A percentile compares a stretch with the other conserved stretches of the same genome.
Evolutionary conservation across 371 early-diverging fungal species (phyloP).

Genomic region (Rhizomucor pusillus): DNA sequence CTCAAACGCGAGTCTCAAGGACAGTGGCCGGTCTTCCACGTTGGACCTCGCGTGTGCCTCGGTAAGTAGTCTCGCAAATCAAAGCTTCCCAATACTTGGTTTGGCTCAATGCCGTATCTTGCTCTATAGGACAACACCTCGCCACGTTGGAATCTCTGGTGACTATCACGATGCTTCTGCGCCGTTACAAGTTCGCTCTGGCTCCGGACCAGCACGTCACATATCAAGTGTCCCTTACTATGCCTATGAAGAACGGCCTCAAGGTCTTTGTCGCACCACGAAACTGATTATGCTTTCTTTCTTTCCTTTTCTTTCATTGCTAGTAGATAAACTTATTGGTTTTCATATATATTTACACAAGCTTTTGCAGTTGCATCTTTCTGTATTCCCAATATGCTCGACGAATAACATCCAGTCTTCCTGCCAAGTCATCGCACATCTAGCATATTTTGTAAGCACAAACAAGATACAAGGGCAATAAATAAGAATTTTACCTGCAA

Average conservation of each 20-base stretch:
- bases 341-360: neutral
- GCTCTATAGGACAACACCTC: slow-evolving; percentile 42
- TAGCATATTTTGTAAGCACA: no score
- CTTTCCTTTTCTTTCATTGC: no score
- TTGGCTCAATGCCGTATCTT: no score
- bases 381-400: slow-evolving; percentile 76
- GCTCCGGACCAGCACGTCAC: slow-evolving; percentile 34
- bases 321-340: neutral
- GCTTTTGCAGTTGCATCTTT: slow-evolving; percentile 36
- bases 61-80: slow-evolving; percentile 12
- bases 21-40: slow-evolving; percentile 59
- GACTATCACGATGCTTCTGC: slow-evolving; percentile 30
- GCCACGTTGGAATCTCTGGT: slow-evolving; percentile 47
- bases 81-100: no score
- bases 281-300: neutral
- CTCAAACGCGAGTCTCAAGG: slow-evolving; percentile 38
- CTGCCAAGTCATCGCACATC: slow-evolving; percentile 59
- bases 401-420: slow-evolving; percentile 64
- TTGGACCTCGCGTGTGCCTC: slow-evolving; percentile 70
- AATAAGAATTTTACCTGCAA: slow-evolving; percentile 36
- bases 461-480: no score
- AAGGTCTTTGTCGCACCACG: slow-evolving; percentile 29
- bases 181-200: slow-evolving; percentile 40
- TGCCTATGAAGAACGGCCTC: slow-evolving; percentile 50
- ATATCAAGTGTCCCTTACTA: slow-evolving; percentile 32